Evolutionary conservation across 2,329 filamentous ascomycete species (phyloP), one percentile per base, ranked within the genome.

Genomic region (Fusarium poae): DNA sequence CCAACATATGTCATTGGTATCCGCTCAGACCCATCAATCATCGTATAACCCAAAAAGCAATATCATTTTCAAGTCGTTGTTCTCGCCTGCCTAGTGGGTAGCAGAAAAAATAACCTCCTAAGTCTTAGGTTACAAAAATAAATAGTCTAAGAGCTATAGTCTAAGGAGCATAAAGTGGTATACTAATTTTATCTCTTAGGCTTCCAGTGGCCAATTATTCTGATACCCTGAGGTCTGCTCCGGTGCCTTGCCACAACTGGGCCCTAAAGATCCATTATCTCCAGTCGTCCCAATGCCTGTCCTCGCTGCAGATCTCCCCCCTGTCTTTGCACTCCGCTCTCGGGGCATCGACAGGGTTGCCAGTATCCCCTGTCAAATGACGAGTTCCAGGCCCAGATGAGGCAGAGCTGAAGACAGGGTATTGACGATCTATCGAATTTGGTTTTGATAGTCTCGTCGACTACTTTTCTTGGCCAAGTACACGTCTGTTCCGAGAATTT

Each of bases 381-480:
- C 25, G 32, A 49, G 65, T 65, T 39, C 62, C 44, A 60, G 54
- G 58, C 67, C 57, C 25, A 29, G 35, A 39, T 27, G 62, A 52
- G 60, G 60, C 54, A 63, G 43, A 70, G 67, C 67, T 69, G 67
- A 69, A 34, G 8, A 20, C 62, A 70, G 48, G 67, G 67, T 45
- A 60, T 30, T 4, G 16, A 8, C 10, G n/a, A 30, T 54, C 67
- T 70, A 70, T 70, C 50, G 57, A 51, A 11, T 29, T 59, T 59
- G 39, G 56, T 44, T 44, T 27, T 44, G 58, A 64, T 70, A 70
- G 67, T 60, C 34, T 51, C 46, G 9, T 35, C 8, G 32, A 51
- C 51, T 48, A 57, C 50, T 53, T 18, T 43, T 54, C 59, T 61
- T 51, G 43, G 54, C 34, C 27, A 46, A 44, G 54, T 49, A 48